Evolutionary conservation across 352 stramenopile species (phyloP), one percentile per base, ranked within the genome.

Genomic region (Globisporangium echinulatum): DNA sequence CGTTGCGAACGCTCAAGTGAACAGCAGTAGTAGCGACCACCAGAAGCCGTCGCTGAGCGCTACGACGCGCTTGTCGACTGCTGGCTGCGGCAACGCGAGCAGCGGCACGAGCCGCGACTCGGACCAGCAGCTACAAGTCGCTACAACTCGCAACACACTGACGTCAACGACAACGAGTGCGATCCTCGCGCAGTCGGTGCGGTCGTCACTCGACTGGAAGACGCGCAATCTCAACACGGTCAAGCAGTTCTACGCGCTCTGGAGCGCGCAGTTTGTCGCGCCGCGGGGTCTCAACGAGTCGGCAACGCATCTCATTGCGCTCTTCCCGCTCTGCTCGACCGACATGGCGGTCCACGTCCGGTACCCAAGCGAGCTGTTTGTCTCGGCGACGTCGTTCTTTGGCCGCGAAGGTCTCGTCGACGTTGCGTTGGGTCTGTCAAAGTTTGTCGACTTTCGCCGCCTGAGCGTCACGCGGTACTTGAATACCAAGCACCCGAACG

Each of bases 231-330:
- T 92, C 62, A 80, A 68, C 15, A 90, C 82, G 3, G 70, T 90
- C 53, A 90, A 90, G 65, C 82, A 94, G 61, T 94, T 92, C 56
- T 94, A 94, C 63, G 66, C 74, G 36, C 72, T 92, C 59, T 94
- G 82, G 82, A 83, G 77, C 43, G 75, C 79, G 7, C 79, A 90
- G 62, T 87, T 92, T 52, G 49, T 88, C 4, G 79, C 89, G 43
- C 74, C 85, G 6, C 71, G 77, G 17, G 71, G 74, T 5, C 14
- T 54, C 7, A 73, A 79, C 49, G 75, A 85, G 58, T 81, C 77
- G 15, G 77, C 81, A 1, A 59, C 70, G 3, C 86, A 88, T 59
- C 66, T 94, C 50, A 71, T 94, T 46, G 69, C 72, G 38, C 69
- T 94, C 4, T 94, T 94, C 54, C 81, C 85, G 13, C 76, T 94